Evolutionary conservation across 352 stramenopile genomes (phyloP).

Genomic region (Pythium pectinolyticum): DNA sequence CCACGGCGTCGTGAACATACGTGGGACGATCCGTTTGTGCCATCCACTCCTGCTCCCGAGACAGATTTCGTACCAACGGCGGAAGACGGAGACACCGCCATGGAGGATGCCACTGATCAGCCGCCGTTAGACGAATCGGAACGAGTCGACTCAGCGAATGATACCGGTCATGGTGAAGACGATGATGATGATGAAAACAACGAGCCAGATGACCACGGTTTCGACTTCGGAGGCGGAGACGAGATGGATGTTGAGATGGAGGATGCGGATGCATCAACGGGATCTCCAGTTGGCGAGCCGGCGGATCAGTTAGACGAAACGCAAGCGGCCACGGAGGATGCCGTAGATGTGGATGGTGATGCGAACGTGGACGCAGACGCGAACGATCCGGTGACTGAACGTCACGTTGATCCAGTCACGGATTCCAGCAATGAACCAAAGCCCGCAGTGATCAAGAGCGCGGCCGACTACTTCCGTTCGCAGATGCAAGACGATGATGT

Average conservation of each 20-base stretch:
- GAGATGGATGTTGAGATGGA: constrained; percentile 42
- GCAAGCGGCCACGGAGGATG: constrained; percentile 1
- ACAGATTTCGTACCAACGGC: too few species aligned
- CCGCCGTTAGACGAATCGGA: constrained; percentile 10
- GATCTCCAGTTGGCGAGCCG: constrained; percentile 25
- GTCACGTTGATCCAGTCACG: constrained; percentile 25
- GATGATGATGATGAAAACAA: constrained; percentile 40
- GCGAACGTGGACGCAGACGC: constrained; percentile 13
- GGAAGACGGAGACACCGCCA: constrained; percentile 7
- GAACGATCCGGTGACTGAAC: constrained; percentile 16
- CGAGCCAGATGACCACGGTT: constrained; percentile 18
- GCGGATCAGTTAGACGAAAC: too few species aligned
- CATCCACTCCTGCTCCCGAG: too few species aligned
- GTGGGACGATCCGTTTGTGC: too few species aligned
- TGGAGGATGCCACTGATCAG: constrained; percentile 8
- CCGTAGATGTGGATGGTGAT: neutral
- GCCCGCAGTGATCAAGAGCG: constrained; percentile 26
- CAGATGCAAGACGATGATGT: constrained; percentile 43
- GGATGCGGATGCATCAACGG: constrained; percentile 24
- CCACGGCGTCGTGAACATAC: too few species aligned
- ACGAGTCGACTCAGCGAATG: constrained; percentile 37
- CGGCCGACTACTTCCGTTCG: constrained; percentile 64
- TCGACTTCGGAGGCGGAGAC: constrained; percentile 46
- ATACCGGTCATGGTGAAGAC: constrained; percentile 43
- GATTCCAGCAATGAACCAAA: constrained; percentile 6